Base-by-base conservation (phyloP, 768 basidiomycete species). In the Leccinum imitatum region DNA sequence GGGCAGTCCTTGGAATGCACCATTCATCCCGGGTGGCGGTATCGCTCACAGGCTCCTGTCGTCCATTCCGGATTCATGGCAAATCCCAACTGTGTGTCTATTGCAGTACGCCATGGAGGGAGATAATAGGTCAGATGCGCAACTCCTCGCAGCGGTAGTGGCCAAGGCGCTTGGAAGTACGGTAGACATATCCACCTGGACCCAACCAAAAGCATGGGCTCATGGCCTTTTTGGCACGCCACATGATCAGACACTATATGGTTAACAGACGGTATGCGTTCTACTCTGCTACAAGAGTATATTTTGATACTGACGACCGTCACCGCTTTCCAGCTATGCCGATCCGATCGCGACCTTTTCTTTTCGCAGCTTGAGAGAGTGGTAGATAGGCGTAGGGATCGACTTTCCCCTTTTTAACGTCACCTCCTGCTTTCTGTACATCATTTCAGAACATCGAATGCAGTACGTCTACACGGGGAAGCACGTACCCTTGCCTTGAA, bases 311-410 rank as follows among this genome's bases (percentile, higher is more conserved):
- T 15, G 58, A 33, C 37, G 46, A 17, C 25, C 44, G n/a, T 78
- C 69, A 88, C 65, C 80, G 78, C 71, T 86, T 91, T 60, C 86
- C 82, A 59, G 84, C 76, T 67, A 91, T 83, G 21, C 88, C 85
- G 33, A 85, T 81, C 50, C 74, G 73, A 44, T 75, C 71, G 9
- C 76, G 75, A 17, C 81, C 82, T 17, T 77, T 77, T 60, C 79
- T 79, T 76, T 90, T 93, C 41, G 90, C 85, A 52, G 92, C 91
- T 71, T 95, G 89, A 21, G 86, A 84, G 56, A 99, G 78, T 7
- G 93, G 79, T 35, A 99, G 72, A 73, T 98, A 99, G 17, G 93
- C 93, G 71, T 93, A 98, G 4, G 97, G 97, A 71, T 97, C 95
- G 56, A 93, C 74, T 15, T 89, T 89, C 46, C 85, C 84, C 71